phyloP scores from a whole-genome alignment of 2,329 filamentous ascomycete genomes.

The Eurotiales sp. region DNA sequence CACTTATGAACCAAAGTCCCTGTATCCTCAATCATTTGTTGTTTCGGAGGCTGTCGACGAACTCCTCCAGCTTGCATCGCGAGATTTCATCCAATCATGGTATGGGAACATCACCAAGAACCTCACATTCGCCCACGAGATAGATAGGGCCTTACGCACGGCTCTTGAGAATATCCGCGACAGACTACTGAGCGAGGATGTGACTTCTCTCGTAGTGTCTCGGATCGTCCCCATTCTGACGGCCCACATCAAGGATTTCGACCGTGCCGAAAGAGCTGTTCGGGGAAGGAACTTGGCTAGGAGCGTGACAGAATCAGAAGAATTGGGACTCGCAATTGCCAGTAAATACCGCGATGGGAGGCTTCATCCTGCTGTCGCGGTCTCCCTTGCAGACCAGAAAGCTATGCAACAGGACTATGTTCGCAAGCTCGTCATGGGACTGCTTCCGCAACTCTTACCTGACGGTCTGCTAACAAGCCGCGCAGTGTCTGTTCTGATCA shows the following conservation, averaged over 20 bases:
- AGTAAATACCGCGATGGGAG: constrained; percentile 86
- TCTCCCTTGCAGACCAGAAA: constrained; percentile 81
- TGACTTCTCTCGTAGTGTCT: constrained; percentile 78
- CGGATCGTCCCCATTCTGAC: constrained; percentile 85
- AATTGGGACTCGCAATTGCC: constrained; percentile 93
- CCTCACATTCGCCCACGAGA: constrained; percentile 76
- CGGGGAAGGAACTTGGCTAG: constrained; percentile 83
- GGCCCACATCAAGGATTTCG: constrained; percentile 82
- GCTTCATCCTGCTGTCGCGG: constrained; percentile 77
- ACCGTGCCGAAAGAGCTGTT: constrained; percentile 81
- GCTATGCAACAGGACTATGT: constrained; percentile 84
- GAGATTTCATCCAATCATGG: constrained; percentile 86
- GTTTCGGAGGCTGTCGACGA: constrained; percentile 78
- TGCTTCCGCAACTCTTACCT: constrained; percentile 74
- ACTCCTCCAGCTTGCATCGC: constrained; percentile 69
- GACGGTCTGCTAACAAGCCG: constrained; percentile 71
- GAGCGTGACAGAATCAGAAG: constrained; percentile 91
- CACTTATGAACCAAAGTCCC: constrained; percentile 62
- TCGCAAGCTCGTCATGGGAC: constrained; percentile 65
- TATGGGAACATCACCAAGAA: constrained; percentile 81
- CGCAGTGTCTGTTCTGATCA: constrained; percentile 73
- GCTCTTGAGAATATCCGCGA: constrained; percentile 70
- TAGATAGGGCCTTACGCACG: constrained; percentile 73
- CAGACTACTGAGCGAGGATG: constrained; percentile 69
- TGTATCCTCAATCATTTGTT: constrained; percentile 72